Evolutionary conservation across 2,329 filamentous ascomycete genomes (phyloP), one percentile per base, ranked within the genome.

Genomic region (Trichoderma sp.): DNA sequence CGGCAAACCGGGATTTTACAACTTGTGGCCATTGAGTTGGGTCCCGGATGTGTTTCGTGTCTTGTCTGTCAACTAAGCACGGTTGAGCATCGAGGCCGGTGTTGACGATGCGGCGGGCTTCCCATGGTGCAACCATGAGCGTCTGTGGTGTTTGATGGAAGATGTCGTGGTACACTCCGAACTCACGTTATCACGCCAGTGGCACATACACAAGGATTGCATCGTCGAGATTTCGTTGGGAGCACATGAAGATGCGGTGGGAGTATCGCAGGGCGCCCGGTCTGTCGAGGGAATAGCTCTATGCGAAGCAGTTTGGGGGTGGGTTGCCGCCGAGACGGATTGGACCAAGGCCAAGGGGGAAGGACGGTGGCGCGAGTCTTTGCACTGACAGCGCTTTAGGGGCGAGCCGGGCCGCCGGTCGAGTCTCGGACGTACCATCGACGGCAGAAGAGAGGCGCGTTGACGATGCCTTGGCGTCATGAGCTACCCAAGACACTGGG

Each of bases 341-440:
- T 63, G 61, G 61, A 63, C 43, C 41, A 54, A 39, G n/a, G 41
- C 26, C 45, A 47, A 63, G n/a, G 41, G 59, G 50, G 26, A 50
- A 51, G 41, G 39, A 39, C n/a, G 47, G 62, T 66, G 64, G 64
- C 59, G 65, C 62, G 50, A 50, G 61, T 39, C 41, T 63, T 55
- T 47, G 48, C 43, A 63, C 50, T 63, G 59, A 63, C 59, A 63
- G 59, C 48, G 61, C 45, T 56, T 55, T 57, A 57, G 50, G 50
- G 39, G 55, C 65, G 65, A 64, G 65, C 65, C 65, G 65, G 55
- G 48, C 65, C 65, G 65, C 61, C 54, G 62, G 65, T 64, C 55
- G 56, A 60, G 61, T 45, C 39, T 67, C 65, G 65, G 64, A 50
- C 63, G 63, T 57, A 64, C 47, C 28, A 52, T 61, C 26, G 48